phyloP scores from a whole-genome alignment of 148 eudicot genomes.

The Suaeda aralocaspica region DNA sequence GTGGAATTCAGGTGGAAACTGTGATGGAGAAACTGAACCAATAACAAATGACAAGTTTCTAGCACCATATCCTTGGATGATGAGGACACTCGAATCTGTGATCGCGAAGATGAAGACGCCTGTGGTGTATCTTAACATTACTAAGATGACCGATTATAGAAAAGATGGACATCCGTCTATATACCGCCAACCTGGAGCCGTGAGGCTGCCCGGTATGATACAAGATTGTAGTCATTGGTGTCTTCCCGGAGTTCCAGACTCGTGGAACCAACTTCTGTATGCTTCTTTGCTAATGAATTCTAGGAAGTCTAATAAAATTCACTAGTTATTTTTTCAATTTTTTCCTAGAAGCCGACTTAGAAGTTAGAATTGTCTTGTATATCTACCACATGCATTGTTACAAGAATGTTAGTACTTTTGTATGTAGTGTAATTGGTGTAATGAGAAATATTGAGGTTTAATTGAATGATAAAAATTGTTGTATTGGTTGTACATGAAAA shows the following conservation, averaged over 20 bases:
- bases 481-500: no score
- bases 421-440: no score
- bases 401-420: no score
- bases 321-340: not conserved
- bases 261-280: conserved; percentile 72
- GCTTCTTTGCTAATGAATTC: conserved; percentile 35
- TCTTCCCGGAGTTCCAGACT: conserved; percentile 74
- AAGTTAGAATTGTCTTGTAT: no score
- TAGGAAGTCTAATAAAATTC: conserved; percentile 2
- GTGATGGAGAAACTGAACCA: conserved; percentile 46
- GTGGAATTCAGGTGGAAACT: conserved; percentile 60
- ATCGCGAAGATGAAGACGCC: conserved; percentile 43
- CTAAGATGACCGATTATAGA: conserved; percentile 53
- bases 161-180: conserved; percentile 75
- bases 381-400: no score
- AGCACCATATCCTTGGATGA: conserved; percentile 46
- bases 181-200: conserved; percentile 26
- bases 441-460: no score
- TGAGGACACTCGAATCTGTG: conserved; percentile 42
- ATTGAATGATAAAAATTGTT: no score
- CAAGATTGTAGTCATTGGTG: conserved; percentile 91
- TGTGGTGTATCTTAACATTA: conserved; percentile 49
- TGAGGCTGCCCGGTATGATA: conserved; percentile 8
- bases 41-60: conserved; percentile 35
- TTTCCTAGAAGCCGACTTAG: no score